phyloP scores from a whole-genome alignment of 345 rosid species.

The Microthlaspi erraticum region DNA sequence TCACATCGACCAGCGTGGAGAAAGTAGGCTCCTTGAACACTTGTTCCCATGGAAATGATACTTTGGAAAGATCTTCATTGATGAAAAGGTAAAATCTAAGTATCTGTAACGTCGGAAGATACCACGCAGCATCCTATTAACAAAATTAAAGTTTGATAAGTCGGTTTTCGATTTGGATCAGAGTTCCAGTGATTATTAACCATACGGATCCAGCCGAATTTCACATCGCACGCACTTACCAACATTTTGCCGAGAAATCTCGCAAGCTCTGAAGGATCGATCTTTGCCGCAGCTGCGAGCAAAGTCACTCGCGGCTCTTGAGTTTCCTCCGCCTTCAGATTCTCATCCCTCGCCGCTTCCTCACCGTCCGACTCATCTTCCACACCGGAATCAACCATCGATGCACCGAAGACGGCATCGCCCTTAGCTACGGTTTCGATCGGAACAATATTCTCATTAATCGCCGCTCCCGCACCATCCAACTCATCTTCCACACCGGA shows the following conservation, averaged over 20 bases:
- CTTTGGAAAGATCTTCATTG: too few species aligned
- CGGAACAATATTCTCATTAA: slow-evolving; percentile 19
- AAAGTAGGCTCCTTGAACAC: too few species aligned
- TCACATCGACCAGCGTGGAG: slow-evolving; percentile 56
- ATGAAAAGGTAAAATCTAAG: too few species aligned
- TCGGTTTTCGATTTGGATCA: background rate
- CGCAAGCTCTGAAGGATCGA: slow-evolving; percentile 53
- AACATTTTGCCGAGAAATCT: background rate
- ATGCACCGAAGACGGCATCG: slow-evolving; percentile 51
- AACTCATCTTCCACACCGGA: slow-evolving; percentile 21
- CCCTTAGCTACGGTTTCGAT: slow-evolving; percentile 42
- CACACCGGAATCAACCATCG: slow-evolving; percentile 40
- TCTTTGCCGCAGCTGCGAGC: slow-evolving; percentile 59
- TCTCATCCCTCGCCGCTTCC: slow-evolving; percentile 31
- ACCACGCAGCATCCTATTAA: slow-evolving; percentile 39
- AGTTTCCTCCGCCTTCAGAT: slow-evolving; percentile 44
- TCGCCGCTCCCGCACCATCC: slow-evolving; percentile 3
- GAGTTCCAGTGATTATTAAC: background rate
- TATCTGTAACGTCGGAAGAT: slow-evolving; percentile 55
- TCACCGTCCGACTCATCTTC: slow-evolving; percentile 22
- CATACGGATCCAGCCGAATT: slow-evolving; percentile 29
- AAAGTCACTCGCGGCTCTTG: slow-evolving; percentile 49
- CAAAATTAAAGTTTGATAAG: background rate
- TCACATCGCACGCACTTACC: slow-evolving; percentile 29
- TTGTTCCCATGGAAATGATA: too few species aligned